Conservation (phyloP, 148 eudicot genomes). For the Diospyros lotus region DNA sequence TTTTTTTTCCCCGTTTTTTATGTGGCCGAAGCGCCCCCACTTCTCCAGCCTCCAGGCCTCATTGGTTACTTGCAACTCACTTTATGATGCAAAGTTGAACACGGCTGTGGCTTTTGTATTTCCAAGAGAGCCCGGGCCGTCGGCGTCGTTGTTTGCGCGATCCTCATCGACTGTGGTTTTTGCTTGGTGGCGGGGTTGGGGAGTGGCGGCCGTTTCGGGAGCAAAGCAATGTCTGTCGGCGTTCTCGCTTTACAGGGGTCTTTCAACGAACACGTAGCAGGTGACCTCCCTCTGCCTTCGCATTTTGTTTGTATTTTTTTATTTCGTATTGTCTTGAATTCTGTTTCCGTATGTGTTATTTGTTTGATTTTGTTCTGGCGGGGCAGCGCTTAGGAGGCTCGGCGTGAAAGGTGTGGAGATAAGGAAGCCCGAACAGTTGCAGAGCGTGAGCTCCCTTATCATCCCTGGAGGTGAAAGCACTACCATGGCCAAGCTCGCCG, state of each 20-base stretch:
- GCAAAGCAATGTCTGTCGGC: conserved; percentile 51
- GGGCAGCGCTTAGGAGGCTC: conserved; percentile 64
- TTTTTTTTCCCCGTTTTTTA: too few species aligned
- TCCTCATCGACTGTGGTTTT: too few species aligned
- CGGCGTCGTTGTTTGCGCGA: too few species aligned
- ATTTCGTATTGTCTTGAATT: not conserved
- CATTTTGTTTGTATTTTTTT: not conserved
- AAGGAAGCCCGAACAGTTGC: conserved; percentile 76
- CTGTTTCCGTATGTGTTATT: not conserved
- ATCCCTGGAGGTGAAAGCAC: conserved; percentile 99
- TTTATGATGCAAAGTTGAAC: not conserved
- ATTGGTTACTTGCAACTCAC: too few species aligned
- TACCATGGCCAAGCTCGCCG: conserved; percentile 97
- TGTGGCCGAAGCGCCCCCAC: too few species aligned
- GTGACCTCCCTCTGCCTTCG: conserved; percentile 16
- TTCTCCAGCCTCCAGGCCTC: too few species aligned
- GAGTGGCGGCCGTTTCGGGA: not conserved
- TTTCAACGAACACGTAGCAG: conserved; percentile 92
- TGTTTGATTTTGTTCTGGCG: not conserved
- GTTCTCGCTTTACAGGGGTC: conserved; percentile 97
- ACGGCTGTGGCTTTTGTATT: not conserved
- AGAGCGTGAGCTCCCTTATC: conserved; percentile 60
- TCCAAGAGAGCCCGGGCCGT: too few species aligned
- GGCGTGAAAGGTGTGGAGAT: conserved; percentile 87
- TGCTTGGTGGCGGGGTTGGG: too few species aligned